These are phyloP conservation scores for Metschnikowia chrysomelidarum DNA, from an alignment of 805 yeast species.

Conservation along the genomic window DNA sequence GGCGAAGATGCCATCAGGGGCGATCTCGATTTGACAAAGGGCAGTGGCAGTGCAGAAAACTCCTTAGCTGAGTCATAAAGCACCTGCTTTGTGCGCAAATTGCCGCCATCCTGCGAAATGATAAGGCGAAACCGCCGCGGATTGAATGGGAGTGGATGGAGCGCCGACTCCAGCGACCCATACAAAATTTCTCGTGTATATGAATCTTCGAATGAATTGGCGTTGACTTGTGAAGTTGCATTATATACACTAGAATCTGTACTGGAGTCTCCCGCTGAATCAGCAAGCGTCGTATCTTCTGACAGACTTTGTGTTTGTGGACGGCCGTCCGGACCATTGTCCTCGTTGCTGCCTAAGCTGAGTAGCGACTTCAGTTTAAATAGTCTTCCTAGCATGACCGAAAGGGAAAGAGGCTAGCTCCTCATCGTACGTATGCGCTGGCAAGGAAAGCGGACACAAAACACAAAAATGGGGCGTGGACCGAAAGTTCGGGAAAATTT, in stretches of 20 bases:
- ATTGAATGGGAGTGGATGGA: slow-evolving; percentile 22
- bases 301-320: slow-evolving; percentile 2
- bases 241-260: no score
- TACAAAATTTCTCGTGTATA: slow-evolving; percentile 47
- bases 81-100: slow-evolving; percentile 44
- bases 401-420: slow-evolving; percentile 3
- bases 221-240: background rate
- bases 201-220: slow-evolving; percentile 41
- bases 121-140: slow-evolving; percentile 40
- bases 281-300: slow-evolving; percentile 4
- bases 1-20: slow-evolving; percentile 1
- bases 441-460: no score
- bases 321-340: background rate
- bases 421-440: slow-evolving; percentile 10
- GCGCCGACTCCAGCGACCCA: slow-evolving; percentile 31
- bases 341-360: slow-evolving; percentile 9
- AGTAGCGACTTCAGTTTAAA: slow-evolving; percentile 30
- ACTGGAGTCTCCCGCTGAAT: background rate
- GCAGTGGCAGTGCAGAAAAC: background rate
- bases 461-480: background rate
- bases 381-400: slow-evolving; percentile 35
- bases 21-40: background rate
- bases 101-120: slow-evolving; percentile 52
- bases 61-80: slow-evolving; percentile 46
- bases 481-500: background rate